phyloP scores from a whole-genome alignment of 2,329 filamentous ascomycete species.

The Botryotinia narcissicola region DNA sequence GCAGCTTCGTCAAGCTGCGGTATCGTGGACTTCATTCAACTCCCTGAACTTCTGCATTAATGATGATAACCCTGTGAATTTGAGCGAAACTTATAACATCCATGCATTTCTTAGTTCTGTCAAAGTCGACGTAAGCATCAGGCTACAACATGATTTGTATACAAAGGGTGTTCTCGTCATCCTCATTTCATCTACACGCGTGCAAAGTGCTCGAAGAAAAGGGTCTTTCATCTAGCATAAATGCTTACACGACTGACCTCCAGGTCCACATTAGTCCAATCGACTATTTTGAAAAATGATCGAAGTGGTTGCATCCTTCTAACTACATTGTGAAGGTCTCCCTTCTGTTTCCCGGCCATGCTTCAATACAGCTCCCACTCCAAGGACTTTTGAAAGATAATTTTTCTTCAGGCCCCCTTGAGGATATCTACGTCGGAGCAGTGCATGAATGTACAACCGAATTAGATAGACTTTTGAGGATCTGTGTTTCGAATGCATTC shows the following conservation, averaged over 20 bases:
- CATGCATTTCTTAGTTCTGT: not conserved
- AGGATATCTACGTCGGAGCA: not conserved
- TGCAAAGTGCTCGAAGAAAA: not conserved
- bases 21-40: not conserved
- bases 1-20: not conserved
- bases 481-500: not conserved
- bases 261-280: not conserved
- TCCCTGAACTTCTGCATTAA: not conserved
- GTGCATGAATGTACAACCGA: not conserved
- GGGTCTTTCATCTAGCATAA: not conserved
- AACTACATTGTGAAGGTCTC: not conserved
- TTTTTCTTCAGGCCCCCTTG: not conserved
- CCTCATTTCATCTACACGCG: not conserved
- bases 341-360: fast-evolving
- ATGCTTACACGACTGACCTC: not conserved
- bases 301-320: not conserved
- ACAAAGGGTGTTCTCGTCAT: not conserved
- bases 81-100: not conserved
- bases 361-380: not conserved
- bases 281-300: not conserved
- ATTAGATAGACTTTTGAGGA: not conserved
- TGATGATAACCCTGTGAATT: not conserved
- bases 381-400: not conserved
- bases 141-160: no score
- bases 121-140: not conserved